Evolutionary conservation across 176 grass and related monocot species (phyloP).

Genomic region (Guadua angustifolia): DNA sequence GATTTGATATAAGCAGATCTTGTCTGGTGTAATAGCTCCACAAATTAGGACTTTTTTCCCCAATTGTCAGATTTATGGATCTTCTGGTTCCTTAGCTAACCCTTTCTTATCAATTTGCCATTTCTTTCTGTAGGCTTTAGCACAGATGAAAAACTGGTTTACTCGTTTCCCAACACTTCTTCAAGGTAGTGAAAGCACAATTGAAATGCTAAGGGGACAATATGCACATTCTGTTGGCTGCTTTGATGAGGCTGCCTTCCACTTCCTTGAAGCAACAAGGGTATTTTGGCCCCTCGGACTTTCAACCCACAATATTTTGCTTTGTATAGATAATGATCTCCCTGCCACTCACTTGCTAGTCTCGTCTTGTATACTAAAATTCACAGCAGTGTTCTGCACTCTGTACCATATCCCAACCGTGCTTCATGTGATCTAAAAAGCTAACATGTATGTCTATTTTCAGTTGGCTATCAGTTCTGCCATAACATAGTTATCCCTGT

Average conservation of each 20-base stretch:
- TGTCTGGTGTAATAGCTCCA: constrained; percentile 18
- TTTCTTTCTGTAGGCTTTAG: constrained; percentile 62
- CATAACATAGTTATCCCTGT: background rate
- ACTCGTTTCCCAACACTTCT: constrained; percentile 85
- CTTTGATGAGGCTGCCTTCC: constrained; percentile 86
- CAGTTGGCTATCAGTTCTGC: background rate
- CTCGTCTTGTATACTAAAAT: constrained; percentile 26
- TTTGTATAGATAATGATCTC: constrained; percentile 10
- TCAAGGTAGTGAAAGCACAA: constrained; percentile 84
- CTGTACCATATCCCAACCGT: background rate
- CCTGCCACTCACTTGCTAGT: constrained; percentile 11
- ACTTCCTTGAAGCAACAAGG: constrained; percentile 86
- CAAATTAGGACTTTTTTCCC: background rate
- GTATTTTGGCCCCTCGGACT: constrained; percentile 31
- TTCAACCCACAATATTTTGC: background rate
- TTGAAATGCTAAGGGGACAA: constrained; percentile 87
- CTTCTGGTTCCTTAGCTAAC: constrained; percentile 4
- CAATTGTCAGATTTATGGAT: constrained; percentile 9
- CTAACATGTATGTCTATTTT: constrained; percentile 7
- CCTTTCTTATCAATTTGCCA: constrained; percentile 25
- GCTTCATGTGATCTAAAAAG: constrained; percentile 15
- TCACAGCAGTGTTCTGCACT: constrained; percentile 18
- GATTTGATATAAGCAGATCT: constrained; percentile 29
- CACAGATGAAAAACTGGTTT: constrained; percentile 88
- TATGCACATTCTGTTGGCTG: constrained; percentile 98